A percentile compares a stretch with the other conserved stretches of the same genome.
These are phyloP conservation scores for Geranomyces variabilis DNA, from an alignment of 192 early-diverging fungal species.

Conservation along the genomic window DNA sequence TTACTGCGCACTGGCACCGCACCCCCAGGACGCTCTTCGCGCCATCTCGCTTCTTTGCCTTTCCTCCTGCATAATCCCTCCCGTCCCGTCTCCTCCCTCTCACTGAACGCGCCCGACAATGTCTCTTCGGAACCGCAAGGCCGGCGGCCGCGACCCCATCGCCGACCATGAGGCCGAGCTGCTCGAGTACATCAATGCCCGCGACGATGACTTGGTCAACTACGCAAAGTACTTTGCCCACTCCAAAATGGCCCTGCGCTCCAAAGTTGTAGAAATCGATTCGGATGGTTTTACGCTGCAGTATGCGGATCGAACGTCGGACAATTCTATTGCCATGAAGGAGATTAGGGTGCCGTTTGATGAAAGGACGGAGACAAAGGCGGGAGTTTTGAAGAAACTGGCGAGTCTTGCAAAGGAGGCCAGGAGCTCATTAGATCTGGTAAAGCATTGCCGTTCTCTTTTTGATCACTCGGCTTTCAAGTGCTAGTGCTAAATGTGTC, in stretches of 20 bases:
- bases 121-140: constrained; percentile 24
- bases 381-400: constrained; percentile 7
- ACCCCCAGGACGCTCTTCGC: no score
- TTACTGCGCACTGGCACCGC: no score
- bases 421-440: constrained; percentile 9
- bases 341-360: constrained; percentile 28
- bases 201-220: constrained; percentile 11
- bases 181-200: constrained; percentile 13
- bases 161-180: constrained; percentile 16
- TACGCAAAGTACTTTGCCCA: constrained; percentile 30
- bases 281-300: constrained; percentile 27
- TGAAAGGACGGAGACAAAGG: not conserved
- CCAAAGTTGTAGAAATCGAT: constrained; percentile 22
- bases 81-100: not conserved
- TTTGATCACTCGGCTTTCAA: not conserved
- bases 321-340: constrained; percentile 17
- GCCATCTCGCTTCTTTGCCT: no score
- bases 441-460: constrained; percentile 9
- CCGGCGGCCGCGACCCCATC: constrained; percentile 10
- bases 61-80: no score
- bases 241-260: constrained; percentile 10
- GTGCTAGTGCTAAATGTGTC: no score
- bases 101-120: constrained; percentile 15
- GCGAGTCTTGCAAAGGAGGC: constrained; percentile 22
- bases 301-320: constrained; percentile 24